phyloP scores from a whole-genome alignment of 2,329 filamentous ascomycete genomes.

The Pyricularia sp. region DNA sequence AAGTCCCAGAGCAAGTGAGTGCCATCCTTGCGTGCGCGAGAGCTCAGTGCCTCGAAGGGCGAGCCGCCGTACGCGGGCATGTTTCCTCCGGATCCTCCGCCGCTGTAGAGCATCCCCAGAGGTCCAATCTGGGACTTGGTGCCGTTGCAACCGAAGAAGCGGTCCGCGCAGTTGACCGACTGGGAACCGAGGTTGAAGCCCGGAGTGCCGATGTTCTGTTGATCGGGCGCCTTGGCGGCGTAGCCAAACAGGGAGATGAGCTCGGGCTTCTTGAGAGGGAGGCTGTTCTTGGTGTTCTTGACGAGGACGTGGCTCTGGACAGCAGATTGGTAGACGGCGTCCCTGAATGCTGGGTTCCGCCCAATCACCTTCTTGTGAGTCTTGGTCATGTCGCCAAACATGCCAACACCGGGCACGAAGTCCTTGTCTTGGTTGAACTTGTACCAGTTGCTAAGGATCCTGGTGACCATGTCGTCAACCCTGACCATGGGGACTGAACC shows the following conservation, averaged over 20 bases:
- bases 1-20: conserved; percentile 45
- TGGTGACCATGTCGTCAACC: conserved; percentile 50
- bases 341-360: conserved; percentile 27
- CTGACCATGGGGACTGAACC: conserved; percentile 58
- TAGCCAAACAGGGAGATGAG: conserved; percentile 47
- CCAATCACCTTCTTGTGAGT: conserved; percentile 35
- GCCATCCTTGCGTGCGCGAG: conserved; percentile 36
- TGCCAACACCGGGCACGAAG: conserved; percentile 24
- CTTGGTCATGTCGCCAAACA: conserved; percentile 44
- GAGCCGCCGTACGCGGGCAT: conserved; percentile 27
- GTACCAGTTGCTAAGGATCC: conserved; percentile 42
- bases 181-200: conserved; percentile 45
- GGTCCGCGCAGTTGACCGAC: conserved; percentile 20
- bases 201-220: conserved; percentile 51
- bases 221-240: conserved; percentile 33
- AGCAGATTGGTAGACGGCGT: conserved; percentile 35
- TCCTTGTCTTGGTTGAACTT: conserved; percentile 36
- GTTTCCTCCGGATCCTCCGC: conserved; percentile 36
- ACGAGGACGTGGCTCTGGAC: conserved; percentile 57
- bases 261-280: conserved; percentile 46
- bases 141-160: conserved; percentile 35
- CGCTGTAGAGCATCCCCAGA: conserved; percentile 36
- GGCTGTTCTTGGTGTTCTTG: conserved; percentile 52
- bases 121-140: conserved; percentile 22
- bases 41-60: conserved; percentile 20